Evolutionary conservation across 257 asterid species (phyloP), one percentile per base, ranked within the genome.

Genomic region (Fraxinus americana): DNA sequence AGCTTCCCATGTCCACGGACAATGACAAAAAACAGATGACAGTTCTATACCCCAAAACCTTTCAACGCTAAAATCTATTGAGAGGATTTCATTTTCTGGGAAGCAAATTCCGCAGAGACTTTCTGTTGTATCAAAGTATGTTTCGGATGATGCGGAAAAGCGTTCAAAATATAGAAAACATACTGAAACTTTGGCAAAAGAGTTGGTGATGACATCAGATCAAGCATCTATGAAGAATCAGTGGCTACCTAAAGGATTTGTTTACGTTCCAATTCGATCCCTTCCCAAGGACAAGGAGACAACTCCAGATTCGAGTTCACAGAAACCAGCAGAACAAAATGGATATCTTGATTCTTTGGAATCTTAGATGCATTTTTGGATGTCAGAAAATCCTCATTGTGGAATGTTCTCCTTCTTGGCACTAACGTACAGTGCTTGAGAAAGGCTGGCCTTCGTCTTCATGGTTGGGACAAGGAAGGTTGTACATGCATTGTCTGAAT

Each of bases 171-270:
- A 80, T 50, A 88, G 87, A 80, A 94, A 89, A 92, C 89, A 89
- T 80, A 70, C 84, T 7, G 99, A 94, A 82, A 90, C 96, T 16
- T 90, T 94, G 75, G 97, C 86, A 57, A 92, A 90, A 81, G 99
- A 94, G 89, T 85, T 94, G 35, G 82, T 90, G 48, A 92, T 94
- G 97, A 94, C 98, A 63, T 92, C 98, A 27, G 97, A 94, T 85
- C 97, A 92, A 88, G 97, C 98, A 70, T 83, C 97, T 2, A 78
- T 91, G 90, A 94, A 88, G 88, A 94, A 94, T 72, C 97, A 91
- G 82, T 89, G 96, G 78, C 83, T 92, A 41, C 98, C 98, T 7
- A 91, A 92, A 75, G 98, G 97, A 76, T 92, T 85, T 14, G 98
- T 94, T 29, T 92, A 94, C 79, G 96, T 92, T 73, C 98, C 97